Evolutionary conservation across 1,284 basidiomycete species (phyloP), one percentile per base, ranked within the genome.

Genomic region (Cutaneotrichosporon sp.): DNA sequence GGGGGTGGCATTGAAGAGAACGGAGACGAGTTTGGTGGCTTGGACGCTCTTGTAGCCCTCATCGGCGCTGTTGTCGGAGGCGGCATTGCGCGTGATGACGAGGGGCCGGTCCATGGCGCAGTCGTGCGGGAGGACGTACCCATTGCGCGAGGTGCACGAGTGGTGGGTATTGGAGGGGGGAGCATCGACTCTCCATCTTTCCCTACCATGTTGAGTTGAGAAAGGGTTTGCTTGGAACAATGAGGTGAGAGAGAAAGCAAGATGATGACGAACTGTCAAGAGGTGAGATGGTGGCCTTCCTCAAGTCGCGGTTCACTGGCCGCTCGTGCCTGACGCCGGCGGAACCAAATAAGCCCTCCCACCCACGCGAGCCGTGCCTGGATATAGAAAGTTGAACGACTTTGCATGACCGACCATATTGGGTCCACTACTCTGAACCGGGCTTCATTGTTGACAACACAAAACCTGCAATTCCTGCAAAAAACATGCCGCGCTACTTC

Each of bases 401-500:
- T n/a, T n/a, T n/a, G n/a, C n/a, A n/a, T n/a, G n/a, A n/a, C n/a
- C n/a, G n/a, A n/a, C n/a, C n/a, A n/a, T n/a, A n/a, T n/a, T n/a
- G n/a, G n/a, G n/a, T n/a, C n/a, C n/a, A n/a, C n/a, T n/a, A n/a
- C n/a, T n/a, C n/a, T n/a, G n/a, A n/a, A n/a, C n/a, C n/a, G n/a
- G n/a, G n/a, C n/a, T n/a, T n/a, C n/a, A 38, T n/a, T 34, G 20
- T 46, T 2, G n/a, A 29, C 34, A 9, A 16, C 34, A 29, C 26
- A 16, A 11, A 9, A 12, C 35, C 14, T 11, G 16, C 2, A 24
- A 25, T 27, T 35, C n/a, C 26, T 10, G 25, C 42, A 22, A 26
- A 9, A 24, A 17, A 5, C 32, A 26, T 71, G 69, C 66, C 69
- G 39, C 62, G 51, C 29, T 90, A 85, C 70, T 79, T 91, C 45